A percentile compares a stretch with the other conserved stretches of the same genome.
phyloP scores from a whole-genome alignment of 371 early-diverging fungal genomes.

The Rhizopus sp. region DNA sequence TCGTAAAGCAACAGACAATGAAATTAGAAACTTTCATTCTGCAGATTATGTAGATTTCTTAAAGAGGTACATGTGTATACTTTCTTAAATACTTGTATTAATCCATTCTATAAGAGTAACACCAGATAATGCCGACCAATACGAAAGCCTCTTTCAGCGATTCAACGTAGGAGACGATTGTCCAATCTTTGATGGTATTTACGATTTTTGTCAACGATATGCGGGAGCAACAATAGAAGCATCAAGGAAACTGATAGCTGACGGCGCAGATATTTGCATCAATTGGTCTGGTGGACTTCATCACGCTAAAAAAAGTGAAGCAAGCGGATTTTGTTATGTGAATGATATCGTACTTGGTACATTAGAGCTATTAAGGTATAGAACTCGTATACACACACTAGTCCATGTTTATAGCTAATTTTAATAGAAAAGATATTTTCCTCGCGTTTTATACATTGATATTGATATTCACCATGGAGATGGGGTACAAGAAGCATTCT shows the following conservation, averaged over 20 bases:
- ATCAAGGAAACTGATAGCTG: slow-evolving; percentile 76
- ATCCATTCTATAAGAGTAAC: slow-evolving; percentile 65
- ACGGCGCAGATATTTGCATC: slow-evolving; percentile 82
- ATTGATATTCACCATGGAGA: slow-evolving; percentile 98
- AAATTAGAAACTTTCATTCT: slow-evolving; percentile 96
- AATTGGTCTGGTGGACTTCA: slow-evolving; percentile 98
- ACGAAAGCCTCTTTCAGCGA: slow-evolving; percentile 65
- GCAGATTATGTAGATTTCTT: slow-evolving; percentile 98
- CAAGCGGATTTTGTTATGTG: slow-evolving; percentile 95
- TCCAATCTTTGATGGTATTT: slow-evolving; percentile 96
- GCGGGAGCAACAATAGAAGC: slow-evolving; percentile 89
- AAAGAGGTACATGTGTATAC: slow-evolving; percentile 62
- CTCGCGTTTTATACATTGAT: slow-evolving; percentile 92
- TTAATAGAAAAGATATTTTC: slow-evolving; percentile 55
- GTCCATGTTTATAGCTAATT: background rate
- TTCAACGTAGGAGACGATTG: slow-evolving; percentile 97
- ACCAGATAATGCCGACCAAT: slow-evolving; percentile 83
- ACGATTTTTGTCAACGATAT: slow-evolving; percentile 93
- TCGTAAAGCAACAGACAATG: slow-evolving; percentile 93
- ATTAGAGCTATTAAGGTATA: slow-evolving; percentile 77
- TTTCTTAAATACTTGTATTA: background rate
- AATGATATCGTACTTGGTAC: slow-evolving; percentile 95
- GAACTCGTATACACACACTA: background rate
- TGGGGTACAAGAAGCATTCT: slow-evolving; percentile 96
- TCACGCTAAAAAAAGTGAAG: slow-evolving; percentile 93